These are phyloP conservation scores for Xylariomycetidae sp. DNA, from an alignment of 2,329 filamentous ascomycete species.

Conservation along the genomic window DNA sequence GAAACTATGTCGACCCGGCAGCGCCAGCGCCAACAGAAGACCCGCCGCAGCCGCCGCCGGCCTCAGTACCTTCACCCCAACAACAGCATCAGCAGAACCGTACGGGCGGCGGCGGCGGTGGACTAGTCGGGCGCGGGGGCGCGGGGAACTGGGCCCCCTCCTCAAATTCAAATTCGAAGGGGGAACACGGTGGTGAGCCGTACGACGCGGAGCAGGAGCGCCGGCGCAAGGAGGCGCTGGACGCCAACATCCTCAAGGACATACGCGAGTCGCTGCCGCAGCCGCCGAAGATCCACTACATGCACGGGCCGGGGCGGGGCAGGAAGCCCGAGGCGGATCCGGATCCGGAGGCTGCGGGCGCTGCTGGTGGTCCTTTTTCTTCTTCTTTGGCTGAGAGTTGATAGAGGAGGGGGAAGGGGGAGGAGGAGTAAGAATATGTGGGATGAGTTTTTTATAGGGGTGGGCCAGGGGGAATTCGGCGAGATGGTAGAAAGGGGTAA, in stretches of 20 bases:
- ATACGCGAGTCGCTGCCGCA: conserved; percentile 22
- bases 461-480: no score
- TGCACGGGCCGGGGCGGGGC: conserved; percentile 19
- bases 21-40: conserved; percentile 15
- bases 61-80: background rate
- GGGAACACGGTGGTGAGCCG: conserved; percentile 5
- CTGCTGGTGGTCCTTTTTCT: no score
- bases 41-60: conserved; percentile 9
- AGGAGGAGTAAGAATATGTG: no score
- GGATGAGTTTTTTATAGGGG: no score
- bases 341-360: no score
- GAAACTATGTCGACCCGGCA: conserved; percentile 48
- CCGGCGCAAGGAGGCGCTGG: conserved; percentile 21
- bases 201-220: conserved; percentile 21
- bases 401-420: no score
- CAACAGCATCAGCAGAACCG: background rate
- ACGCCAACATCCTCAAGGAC: conserved; percentile 21
- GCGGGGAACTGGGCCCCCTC: conserved; percentile 47
- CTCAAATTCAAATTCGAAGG: conserved; percentile 12
- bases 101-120: conserved; percentile 6
- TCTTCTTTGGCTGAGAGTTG: no score
- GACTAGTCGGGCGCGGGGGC: conserved; percentile 47
- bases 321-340: conserved; percentile 11
- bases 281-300: conserved; percentile 21
- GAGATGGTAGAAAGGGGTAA: no score